Percentiles rank a stretch among this genome's conserved stretches.
These are phyloP conservation scores for Sclerotinia subarctica DNA, from an alignment of 2,329 filamentous ascomycete genomes.

Conservation along the genomic window DNA sequence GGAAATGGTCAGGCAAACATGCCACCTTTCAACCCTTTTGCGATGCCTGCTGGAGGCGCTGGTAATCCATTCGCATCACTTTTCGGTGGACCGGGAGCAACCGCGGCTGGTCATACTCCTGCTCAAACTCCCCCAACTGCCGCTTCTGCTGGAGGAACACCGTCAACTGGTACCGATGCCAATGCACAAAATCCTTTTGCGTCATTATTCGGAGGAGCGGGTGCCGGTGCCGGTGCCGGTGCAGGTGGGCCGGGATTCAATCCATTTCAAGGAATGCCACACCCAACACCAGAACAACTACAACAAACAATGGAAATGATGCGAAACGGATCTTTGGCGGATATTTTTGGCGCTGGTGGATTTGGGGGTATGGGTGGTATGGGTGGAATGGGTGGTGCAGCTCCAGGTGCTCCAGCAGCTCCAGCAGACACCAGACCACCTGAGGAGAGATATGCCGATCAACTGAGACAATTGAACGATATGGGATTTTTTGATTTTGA, in stretches of 20 bases:
- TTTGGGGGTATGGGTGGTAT: slow-evolving; percentile 4
- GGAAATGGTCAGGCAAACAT: slow-evolving; percentile 26
- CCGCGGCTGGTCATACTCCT: slow-evolving; percentile 31
- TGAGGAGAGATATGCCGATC: slow-evolving; percentile 87
- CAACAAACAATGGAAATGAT: slow-evolving; percentile 51
- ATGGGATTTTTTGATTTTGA: slow-evolving; percentile 99
- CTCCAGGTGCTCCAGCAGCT: slow-evolving; percentile 45
- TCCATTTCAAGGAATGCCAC: slow-evolving; percentile 46
- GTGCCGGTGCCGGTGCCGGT: slow-evolving; percentile 21
- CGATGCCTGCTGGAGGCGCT: slow-evolving; percentile 38
- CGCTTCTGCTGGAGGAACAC: slow-evolving; percentile 30
- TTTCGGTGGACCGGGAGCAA: slow-evolving; percentile 43
- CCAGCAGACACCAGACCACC: slow-evolving; percentile 82
- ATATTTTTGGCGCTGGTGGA: slow-evolving; percentile 27
- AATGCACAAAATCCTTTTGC: slow-evolving; percentile 64
- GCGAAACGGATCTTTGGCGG: slow-evolving; percentile 30
- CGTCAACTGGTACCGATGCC: slow-evolving; percentile 32
- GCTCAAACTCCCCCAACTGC: slow-evolving; percentile 36
- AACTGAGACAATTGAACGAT: slow-evolving; percentile 90
- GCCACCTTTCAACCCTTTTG: slow-evolving; percentile 32
- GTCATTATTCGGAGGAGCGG: slow-evolving; percentile 54
- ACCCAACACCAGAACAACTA: slow-evolving; percentile 54
- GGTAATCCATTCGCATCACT: slow-evolving; percentile 61
- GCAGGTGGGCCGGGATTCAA: slow-evolving; percentile 30
- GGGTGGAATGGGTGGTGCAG: slow-evolving; percentile 35